Evolutionary conservation across 2,329 filamentous ascomycete genomes (phyloP), one percentile per base, ranked within the genome.

Genomic region (Fusarium nodosum): DNA sequence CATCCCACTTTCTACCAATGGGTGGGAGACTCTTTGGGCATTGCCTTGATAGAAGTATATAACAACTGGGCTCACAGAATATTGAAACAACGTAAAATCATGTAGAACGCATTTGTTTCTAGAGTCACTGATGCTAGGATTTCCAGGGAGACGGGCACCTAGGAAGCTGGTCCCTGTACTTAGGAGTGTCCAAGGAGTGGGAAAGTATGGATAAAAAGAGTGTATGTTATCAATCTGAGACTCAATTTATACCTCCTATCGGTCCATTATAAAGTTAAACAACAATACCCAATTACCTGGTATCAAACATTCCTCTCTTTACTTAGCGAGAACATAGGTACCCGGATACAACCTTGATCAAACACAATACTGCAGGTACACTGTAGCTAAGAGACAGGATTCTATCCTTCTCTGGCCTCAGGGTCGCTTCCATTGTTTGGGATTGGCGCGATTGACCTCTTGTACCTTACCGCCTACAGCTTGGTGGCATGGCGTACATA

Each of bases 401-500:
- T 41, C 38, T 56, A 45, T 60, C 22, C 50, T 44, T 66, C 51
- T 67, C 50, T 38, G 41, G 52, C 64, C 30, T 56, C 52, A 65
- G 52, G 67, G 52, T 39, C 48, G 31, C 44, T 48, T 45, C 34
- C 15, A 41, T 45, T 51, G 51, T 51, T 42, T 26, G 50, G 64
- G 66, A 70, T 70, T 56, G 57, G 71, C 66, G 56, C 66, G 64
- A 74, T 73, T 71, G 61, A 52, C 36, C 56, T 52, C 42, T 5
- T 47, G 58, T 66, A 63, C 64, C 69, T 71, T 64, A 62, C 65
- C 68, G 55, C 53, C 62, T 68, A 60, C 59, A 71, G 67, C 44
- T 64, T 61, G 56, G 60, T 64, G 54, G 58, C 62, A 66, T 65
- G 54, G 54, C 42, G 54, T 66, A 65, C 65, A 57, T 65, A 36